phyloP scores from a whole-genome alignment of 306 rosid genomes.

The Coriaria nepalensis region DNA sequence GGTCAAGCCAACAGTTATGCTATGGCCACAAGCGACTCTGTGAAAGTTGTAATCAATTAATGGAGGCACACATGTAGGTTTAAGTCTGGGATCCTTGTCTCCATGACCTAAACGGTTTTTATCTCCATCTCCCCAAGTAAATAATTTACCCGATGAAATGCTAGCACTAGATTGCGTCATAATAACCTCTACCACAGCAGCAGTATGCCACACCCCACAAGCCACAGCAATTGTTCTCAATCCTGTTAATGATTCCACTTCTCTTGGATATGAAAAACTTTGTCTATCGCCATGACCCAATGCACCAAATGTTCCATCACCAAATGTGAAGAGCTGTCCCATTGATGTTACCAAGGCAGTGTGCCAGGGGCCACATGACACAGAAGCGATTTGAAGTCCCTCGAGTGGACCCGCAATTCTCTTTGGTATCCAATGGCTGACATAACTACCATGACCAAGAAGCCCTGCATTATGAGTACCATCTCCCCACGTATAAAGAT shows the following conservation, averaged over 20 bases:
- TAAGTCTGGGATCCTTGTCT: conserved; percentile 80
- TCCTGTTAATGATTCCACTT: conserved; percentile 76
- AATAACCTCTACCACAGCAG: conserved; percentile 92
- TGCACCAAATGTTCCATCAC: conserved; percentile 96
- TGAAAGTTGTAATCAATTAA: conserved; percentile 80
- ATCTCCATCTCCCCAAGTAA: conserved; percentile 99
- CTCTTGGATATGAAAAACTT: conserved; percentile 66
- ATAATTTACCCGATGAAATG: conserved; percentile 70
- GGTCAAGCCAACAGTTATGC: conserved; percentile 84
- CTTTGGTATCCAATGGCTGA: conserved; percentile 97
- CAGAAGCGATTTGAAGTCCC: conserved; percentile 84
- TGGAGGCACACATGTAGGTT: conserved; percentile 83
- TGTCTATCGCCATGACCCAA: conserved; percentile 87
- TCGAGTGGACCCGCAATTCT: conserved; percentile 79
- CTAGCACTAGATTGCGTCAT: conserved; percentile 71
- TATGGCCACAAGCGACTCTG: conserved; percentile 89
- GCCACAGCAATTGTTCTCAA: conserved; percentile 84
- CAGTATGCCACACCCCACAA: conserved; percentile 99
- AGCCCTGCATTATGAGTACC: conserved; percentile 95
- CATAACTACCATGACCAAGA: conserved; percentile 85
- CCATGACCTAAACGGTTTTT: conserved; percentile 96
- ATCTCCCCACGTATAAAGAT: conserved; percentile 94
- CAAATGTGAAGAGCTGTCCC: conserved; percentile 88
- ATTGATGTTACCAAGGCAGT: conserved; percentile 77
- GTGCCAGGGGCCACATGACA: conserved; percentile 99